Evolutionary conservation across 1,284 basidiomycete species (phyloP), one percentile per base, ranked within the genome.

Genomic region (Irpex rosettiformis): DNA sequence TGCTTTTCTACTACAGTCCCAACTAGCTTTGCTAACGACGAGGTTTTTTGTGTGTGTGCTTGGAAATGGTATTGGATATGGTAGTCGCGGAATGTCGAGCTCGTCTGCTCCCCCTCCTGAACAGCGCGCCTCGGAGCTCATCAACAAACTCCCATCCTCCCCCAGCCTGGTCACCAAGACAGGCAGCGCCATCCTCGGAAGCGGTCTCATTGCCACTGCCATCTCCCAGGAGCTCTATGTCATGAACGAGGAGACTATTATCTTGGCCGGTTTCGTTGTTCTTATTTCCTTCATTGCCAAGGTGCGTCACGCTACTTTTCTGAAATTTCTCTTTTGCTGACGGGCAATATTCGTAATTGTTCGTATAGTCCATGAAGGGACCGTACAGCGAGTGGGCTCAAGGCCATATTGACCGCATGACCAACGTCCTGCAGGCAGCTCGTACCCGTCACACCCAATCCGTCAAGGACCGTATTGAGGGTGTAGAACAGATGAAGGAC

Each of bases 201-300:
- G 94, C 42, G 95, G 94, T 72, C 80, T 94, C 62, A 80, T 90
- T 61, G 96, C 96, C 27, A 86, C 94, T 21, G 96, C 95, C 71
- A 96, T 98, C 78, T 97, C 94, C 42, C 92, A 95, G 74, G 96
- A 99, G 79, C 86, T 98, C 59, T 98, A 98, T 74, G 96, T 99
- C 61, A 86, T 96, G 70, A 98, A 98, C 76, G 96, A 98, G 77
- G 95, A 97, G 81, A 88, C 91, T 33, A 86, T 96, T 61, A 81
- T 95, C 42, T 82, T 88, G 43, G 79, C 89, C 56, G 96, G 92
- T 54, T 94, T 92, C 68, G 81, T 93, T 66, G 89, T 97, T 70
- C 86, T 98, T 72, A 87, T 96, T 66, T 83, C 86, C 28, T 91
- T 90, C 75, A 84, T 98, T 68, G 94, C 86, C 69, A 89, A 89